Evolutionary conservation across 306 rosid genomes (phyloP).

Genomic region (Trifolium subterraneum): DNA sequence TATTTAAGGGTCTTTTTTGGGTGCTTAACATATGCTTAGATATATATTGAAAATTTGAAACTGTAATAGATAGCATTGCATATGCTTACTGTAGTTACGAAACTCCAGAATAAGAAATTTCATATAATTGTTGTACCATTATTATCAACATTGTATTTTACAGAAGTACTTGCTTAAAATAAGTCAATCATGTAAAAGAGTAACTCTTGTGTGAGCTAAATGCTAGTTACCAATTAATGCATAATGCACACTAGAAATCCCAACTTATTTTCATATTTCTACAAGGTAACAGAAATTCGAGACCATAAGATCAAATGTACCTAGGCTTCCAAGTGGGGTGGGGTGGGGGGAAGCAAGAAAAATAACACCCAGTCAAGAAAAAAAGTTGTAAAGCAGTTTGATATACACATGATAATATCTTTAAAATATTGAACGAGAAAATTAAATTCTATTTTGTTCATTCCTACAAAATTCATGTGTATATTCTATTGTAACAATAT

Average conservation of each 20-base stretch:
- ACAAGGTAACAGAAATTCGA: conserved; percentile 1
- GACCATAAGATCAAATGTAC: conserved; percentile 15
- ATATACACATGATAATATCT: neutral
- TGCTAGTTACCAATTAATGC: conserved; percentile 15
- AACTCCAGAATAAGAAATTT: neutral
- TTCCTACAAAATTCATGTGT: conserved; percentile 8
- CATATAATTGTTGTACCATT: neutral
- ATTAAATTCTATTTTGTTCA: neutral
- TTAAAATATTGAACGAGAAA: conserved; percentile 9
- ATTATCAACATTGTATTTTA: conserved; percentile 3
- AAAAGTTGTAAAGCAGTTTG: neutral
- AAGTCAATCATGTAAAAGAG: conserved; percentile 22
- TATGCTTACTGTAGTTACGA: neutral
- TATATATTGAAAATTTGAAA: neutral
- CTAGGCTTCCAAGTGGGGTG: neutral
- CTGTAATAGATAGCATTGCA: neutral
- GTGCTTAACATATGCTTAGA: neutral
- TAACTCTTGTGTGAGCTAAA: neutral
- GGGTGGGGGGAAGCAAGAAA: neutral
- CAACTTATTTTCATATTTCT: neutral
- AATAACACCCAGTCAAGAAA: neutral
- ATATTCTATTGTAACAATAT: conserved; percentile 17
- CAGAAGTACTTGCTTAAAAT: neutral
- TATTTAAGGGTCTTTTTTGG: neutral
- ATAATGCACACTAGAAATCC: conserved; percentile 8